Evolutionary conservation across 2,329 filamentous ascomycete species (phyloP).

Genomic region (Calonectria fujianensis): DNA sequence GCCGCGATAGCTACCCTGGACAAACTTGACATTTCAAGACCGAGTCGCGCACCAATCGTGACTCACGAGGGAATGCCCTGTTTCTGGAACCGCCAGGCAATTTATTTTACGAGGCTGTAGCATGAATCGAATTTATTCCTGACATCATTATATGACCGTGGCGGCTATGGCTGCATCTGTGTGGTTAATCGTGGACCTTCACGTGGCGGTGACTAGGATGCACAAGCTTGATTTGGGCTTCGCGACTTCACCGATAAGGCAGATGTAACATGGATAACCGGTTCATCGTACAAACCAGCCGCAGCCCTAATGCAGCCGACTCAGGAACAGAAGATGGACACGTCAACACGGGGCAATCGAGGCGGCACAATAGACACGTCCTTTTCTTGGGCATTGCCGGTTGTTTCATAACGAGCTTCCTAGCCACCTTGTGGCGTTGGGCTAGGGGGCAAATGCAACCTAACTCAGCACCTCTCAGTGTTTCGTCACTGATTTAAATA

Average conservation of each 20-base stretch:
- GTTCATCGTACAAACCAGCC: background rate
- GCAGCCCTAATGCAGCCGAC: constrained; percentile 6
- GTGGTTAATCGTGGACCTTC: constrained; percentile 23
- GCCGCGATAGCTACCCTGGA: background rate
- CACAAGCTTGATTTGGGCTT: constrained; percentile 19
- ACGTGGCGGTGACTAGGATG: constrained; percentile 26
- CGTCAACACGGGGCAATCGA: background rate
- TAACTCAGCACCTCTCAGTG: background rate
- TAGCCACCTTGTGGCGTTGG: constrained; percentile 43
- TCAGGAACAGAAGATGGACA: constrained; percentile 19
- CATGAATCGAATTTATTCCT: background rate
- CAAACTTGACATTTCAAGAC: background rate
- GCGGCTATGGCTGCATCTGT: constrained; percentile 15
- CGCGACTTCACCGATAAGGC: constrained; percentile 12
- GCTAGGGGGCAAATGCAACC: constrained; percentile 10
- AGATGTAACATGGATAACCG: background rate
- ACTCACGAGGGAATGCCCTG: background rate
- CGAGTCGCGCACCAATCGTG: background rate
- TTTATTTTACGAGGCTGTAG: background rate
- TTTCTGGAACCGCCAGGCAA: background rate
- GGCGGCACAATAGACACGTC: constrained; percentile 1
- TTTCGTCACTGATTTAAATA: constrained; percentile 22
- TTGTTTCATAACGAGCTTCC: constrained; percentile 17
- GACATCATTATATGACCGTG: constrained; percentile 5
- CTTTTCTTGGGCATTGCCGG: background rate